A percentile compares a stretch with the other conserved stretches of the same genome.
These are phyloP conservation scores for Tubosaeta sp. DNA, from an alignment of 768 basidiomycete species.

Conservation along the genomic window DNA sequence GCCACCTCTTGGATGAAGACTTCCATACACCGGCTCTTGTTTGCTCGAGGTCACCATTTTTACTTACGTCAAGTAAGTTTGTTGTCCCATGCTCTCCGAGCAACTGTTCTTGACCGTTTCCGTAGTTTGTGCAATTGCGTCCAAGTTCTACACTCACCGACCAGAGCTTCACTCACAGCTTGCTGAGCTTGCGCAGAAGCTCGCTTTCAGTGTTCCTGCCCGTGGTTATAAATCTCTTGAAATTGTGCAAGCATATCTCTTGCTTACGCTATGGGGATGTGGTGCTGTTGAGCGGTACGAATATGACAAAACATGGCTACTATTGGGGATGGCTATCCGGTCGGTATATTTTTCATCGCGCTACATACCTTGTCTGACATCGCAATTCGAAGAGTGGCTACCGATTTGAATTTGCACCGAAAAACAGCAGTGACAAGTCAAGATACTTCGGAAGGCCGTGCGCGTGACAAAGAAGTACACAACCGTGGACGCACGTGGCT, in stretches of 20 bases:
- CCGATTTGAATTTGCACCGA: conserved; percentile 91
- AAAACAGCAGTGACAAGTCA: conserved; percentile 59
- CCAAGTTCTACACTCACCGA: conserved; percentile 80
- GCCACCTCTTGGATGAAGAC: conserved; percentile 74
- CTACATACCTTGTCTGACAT: conserved; percentile 8
- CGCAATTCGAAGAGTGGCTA: conserved; percentile 68
- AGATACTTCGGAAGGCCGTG: conserved; percentile 75
- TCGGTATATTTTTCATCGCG: conserved; percentile 28
- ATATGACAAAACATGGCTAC: conserved; percentile 91
- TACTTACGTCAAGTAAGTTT: conserved; percentile 83
- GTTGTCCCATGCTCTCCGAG: background rate
- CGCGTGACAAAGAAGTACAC: conserved; percentile 79
- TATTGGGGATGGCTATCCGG: conserved; percentile 84
- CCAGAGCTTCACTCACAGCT: conserved; percentile 79
- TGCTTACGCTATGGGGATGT: conserved; percentile 86
- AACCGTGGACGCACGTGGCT: conserved; percentile 97
- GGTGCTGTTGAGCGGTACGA: conserved; percentile 96
- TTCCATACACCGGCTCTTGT: conserved; percentile 95
- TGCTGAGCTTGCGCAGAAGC: conserved; percentile 77
- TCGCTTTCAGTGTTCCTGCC: conserved; percentile 84
- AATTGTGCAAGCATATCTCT: conserved; percentile 91
- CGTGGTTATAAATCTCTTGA: conserved; percentile 90
- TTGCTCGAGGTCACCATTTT: conserved; percentile 90
- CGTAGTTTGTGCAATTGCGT: conserved; percentile 90
- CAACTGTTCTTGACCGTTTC: conserved; percentile 2